A percentile compares a stretch with the other conserved stretches of the same genome.
Conservation (phyloP, 2,329 filamentous ascomycete genomes). For the Aureobasidium sp. region DNA sequence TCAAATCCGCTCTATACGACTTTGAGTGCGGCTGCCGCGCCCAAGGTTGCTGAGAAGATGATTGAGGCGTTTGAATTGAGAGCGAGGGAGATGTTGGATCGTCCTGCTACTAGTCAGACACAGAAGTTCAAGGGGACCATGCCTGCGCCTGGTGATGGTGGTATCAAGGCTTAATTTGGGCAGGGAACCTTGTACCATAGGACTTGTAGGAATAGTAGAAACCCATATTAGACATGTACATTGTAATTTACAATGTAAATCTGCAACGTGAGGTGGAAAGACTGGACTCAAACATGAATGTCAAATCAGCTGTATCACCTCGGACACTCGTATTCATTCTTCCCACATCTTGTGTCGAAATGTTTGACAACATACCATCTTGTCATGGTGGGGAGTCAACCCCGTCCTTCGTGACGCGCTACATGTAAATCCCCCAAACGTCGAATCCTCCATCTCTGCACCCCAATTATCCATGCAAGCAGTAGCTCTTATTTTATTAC, state of each 20-base stretch:
- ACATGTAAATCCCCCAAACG: too few relatives aligned
- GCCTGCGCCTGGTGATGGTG: background rate
- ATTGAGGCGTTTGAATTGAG: conserved; percentile 85
- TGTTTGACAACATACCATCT: too few relatives aligned
- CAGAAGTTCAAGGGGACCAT: background rate
- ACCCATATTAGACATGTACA: background rate
- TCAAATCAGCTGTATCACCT: too few relatives aligned
- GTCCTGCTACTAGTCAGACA: background rate
- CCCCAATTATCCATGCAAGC: too few relatives aligned
- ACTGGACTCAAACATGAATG: background rate
- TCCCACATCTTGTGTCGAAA: too few relatives aligned
- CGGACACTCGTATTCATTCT: too few relatives aligned
- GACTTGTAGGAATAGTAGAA: background rate
- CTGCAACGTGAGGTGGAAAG: background rate
- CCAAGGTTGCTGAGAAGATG: conserved; percentile 80
- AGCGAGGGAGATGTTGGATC: conserved; percentile 49
- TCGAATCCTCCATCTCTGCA: too few relatives aligned
- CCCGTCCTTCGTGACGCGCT: too few relatives aligned
- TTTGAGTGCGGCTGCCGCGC: conserved; percentile 71
- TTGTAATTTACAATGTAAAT: background rate
- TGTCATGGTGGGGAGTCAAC: too few relatives aligned
- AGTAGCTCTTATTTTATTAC: too few relatives aligned
- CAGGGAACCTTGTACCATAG: background rate
- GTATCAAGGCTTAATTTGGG: background rate
- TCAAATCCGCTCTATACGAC: conserved; percentile 77